Percentiles rank a stretch among this genome's conserved stretches.
phyloP scores from a whole-genome alignment of 306 rosid genomes.

The Adenanthera pavonina region DNA sequence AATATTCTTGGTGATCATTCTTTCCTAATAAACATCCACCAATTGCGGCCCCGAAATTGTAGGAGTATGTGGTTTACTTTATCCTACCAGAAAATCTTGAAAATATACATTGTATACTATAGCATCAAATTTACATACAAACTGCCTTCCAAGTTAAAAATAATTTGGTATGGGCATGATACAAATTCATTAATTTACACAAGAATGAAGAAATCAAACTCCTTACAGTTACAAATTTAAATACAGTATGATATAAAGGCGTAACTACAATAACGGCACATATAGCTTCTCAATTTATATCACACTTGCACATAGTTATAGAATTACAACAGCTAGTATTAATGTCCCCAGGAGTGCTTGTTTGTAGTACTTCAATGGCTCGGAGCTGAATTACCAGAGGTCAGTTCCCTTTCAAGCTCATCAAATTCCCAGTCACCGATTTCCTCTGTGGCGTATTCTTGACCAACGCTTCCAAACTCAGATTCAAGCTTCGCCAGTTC shows the following conservation, averaged over 20 bases:
- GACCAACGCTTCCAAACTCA: slow-evolving; percentile 81
- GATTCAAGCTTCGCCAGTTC: slow-evolving; percentile 92
- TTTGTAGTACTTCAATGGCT: slow-evolving; percentile 38
- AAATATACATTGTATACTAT: not conserved
- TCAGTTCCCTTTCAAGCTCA: slow-evolving; percentile 90
- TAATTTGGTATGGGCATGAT: slow-evolving; percentile 43
- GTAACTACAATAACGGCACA: slow-evolving; percentile 42
- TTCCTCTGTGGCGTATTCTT: slow-evolving; percentile 80
- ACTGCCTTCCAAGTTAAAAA: slow-evolving; percentile 36
- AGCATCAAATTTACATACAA: slow-evolving; percentile 42
- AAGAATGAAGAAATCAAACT: slow-evolving; percentile 61
- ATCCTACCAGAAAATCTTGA: not conserved
- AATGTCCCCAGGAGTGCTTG: slow-evolving; percentile 19
- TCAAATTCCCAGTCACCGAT: slow-evolving; percentile 97
- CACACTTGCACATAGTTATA: slow-evolving; percentile 41
- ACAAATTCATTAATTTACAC: slow-evolving; percentile 61
- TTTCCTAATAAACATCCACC: too few relatives aligned
- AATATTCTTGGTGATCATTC: too few relatives aligned
- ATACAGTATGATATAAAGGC: slow-evolving; percentile 35
- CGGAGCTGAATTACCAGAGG: slow-evolving; percentile 56
- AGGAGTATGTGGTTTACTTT: not conserved
- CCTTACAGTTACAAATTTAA: slow-evolving; percentile 52
- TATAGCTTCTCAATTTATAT: slow-evolving; percentile 41
- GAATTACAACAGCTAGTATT: slow-evolving; percentile 47
- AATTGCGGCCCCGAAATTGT: too few relatives aligned